Evolutionary conservation across 306 rosid genomes (phyloP).

Genomic region (Rosa rugosa): DNA sequence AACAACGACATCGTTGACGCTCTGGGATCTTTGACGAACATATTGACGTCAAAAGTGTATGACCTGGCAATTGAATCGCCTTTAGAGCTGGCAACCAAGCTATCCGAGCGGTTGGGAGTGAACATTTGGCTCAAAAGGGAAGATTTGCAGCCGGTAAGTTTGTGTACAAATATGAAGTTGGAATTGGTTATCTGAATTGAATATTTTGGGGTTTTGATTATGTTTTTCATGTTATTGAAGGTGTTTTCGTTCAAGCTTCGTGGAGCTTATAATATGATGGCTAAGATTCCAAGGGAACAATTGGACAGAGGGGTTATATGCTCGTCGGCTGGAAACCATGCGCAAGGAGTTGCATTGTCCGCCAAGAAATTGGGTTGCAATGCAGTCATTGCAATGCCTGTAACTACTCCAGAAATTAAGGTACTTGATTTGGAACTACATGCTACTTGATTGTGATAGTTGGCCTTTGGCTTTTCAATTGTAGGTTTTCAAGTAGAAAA

Average conservation of each 20-base stretch:
- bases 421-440: conserved; percentile 29
- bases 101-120: conserved; percentile 67
- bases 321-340: conserved; percentile 98
- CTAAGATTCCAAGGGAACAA: conserved; percentile 60
- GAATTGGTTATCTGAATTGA: background rate
- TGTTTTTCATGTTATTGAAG: conserved; percentile 34
- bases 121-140: conserved; percentile 88
- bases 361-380: conserved; percentile 71
- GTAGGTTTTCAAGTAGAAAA: background rate
- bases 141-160: conserved; percentile 84
- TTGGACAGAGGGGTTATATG: conserved; percentile 86
- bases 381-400: conserved; percentile 90
- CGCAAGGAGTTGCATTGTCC: conserved; percentile 94
- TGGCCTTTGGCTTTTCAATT: background rate
- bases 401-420: conserved; percentile 93
- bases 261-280: conserved; percentile 99
- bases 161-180: background rate
- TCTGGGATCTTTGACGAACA: conserved; percentile 69
- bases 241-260: conserved; percentile 95
- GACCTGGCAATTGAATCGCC: conserved; percentile 84
- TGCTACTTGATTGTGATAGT: background rate
- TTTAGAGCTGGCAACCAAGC: conserved; percentile 68
- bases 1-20: conserved; percentile 33
- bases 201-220: background rate
- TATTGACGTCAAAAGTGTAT: conserved; percentile 80